Conservation (phyloP, 306 rosid genomes). For the Cucumis cinereus region DNA sequence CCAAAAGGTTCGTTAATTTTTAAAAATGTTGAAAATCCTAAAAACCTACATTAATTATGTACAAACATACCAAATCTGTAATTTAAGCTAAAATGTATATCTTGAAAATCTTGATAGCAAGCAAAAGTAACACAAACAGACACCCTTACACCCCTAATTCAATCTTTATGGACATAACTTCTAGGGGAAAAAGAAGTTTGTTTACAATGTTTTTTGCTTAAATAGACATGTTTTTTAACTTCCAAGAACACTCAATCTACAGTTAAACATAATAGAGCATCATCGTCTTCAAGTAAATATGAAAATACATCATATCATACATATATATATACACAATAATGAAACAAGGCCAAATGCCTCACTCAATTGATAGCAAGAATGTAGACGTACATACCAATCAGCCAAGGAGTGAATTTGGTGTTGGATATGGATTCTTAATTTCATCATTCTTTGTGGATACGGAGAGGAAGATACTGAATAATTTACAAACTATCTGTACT, state of each 20-base stretch:
- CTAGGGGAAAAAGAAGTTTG: background rate
- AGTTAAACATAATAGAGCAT: background rate
- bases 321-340: background rate
- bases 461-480: background rate
- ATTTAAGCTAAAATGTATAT: too few species aligned
- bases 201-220: background rate
- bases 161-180: background rate
- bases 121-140: background rate
- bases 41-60: too few species aligned
- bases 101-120: too few species aligned
- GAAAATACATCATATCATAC: background rate
- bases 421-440: background rate
- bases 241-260: background rate
- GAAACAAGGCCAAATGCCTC: background rate
- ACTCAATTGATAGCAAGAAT: background rate
- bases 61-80: too few species aligned
- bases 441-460: background rate
- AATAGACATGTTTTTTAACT: background rate
- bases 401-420: constrained; percentile 1
- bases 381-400: background rate
- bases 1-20: too few species aligned
- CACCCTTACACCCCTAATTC: background rate
- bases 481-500: background rate
- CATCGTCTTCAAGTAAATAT: background rate
- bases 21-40: too few species aligned